Base-by-base conservation (phyloP, 257 asterid species). In the Solanum rostratum region DNA sequence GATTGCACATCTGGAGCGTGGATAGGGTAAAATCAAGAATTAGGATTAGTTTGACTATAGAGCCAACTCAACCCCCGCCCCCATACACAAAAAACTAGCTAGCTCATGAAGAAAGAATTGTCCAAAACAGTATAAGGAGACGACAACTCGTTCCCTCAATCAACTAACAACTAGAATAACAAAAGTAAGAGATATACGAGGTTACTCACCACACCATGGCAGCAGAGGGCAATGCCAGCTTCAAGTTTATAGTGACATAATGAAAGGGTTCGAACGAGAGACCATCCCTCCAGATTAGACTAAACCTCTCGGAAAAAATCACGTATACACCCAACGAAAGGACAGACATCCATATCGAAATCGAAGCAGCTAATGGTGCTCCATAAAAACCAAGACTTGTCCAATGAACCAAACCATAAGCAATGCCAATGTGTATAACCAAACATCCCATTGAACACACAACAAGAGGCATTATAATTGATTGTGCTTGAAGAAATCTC, bases 401-500 rank as follows among this genome's bases (percentile, higher is more conserved):
- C 89, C 89, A 81, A 15, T 86, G 66, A 69, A 93, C 94, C 83
- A 95, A 33, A 41, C 70, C 82, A 54, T 89, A 92, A 14, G 93
- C 84, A 41, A 93, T 88, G 29, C 91, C 97, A 0, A 92, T 46
- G 70, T 95, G 98, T 29, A 91, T 49, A 55, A 83, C 49, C 14
- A 92, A 85, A 6, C 98, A 91, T 79, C 87, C 59, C 27, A 90
- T 54, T 4, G 98, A 90, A 88, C 93, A 92, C 33, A 89, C 80
- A 12, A 91, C 92, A 39, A 95, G 65, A 3, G 98, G 97, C 49
- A 87, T 7, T 2, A 95, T 85, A 20, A 91, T 85, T 10, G 89
- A 89, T 50, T 95, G 98, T 9, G 98, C 81, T 88, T 93, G 98
- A 59, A 93, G 91, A 86, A 95, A 95, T 62, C 96, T 87, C 88